Base-by-base conservation (phyloP, 2,329 filamentous ascomycete genomes). In the Dactylonectria estremocensis region DNA sequence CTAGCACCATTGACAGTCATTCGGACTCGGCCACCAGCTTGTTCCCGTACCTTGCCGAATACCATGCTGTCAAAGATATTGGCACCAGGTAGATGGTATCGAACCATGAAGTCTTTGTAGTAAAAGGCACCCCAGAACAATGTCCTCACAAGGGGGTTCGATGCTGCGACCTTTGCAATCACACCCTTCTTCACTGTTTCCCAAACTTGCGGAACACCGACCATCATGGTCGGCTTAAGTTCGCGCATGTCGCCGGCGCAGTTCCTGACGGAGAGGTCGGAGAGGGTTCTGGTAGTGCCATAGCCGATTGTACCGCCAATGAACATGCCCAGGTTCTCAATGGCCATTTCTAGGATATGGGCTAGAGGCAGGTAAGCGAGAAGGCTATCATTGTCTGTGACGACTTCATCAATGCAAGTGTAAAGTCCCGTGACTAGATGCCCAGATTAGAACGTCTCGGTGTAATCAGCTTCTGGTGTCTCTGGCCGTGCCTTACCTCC, bases 151-250 rank as follows among this genome's bases (percentile, higher is more conserved):
- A 98, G 60, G 9, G 86, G 80, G 74, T 90, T 90, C 69, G 91
- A 88, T 64, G 88, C 85, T 76, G 93, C 91, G 60, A 98, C 91
- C 80, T 94, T 93, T 74, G 85, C 82, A 72, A 95, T 85, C 76
- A 99, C 93, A 57, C 96, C 95, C 85, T 98, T 99, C 86, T 94
- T 95, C 75, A 99, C 92, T 0, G 93, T 95, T 83, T 99, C 96
- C 94, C 95, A 99, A 31, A 98, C 93, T 63, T 97, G 95, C 0
- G 96, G 96, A 1, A 99, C 96, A 78, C 96, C 96, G 24, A 97
- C 92, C 79, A 99, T 88, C 78, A 97, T 88, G 1, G 94, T 97
- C 0, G 96, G 96, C 72, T 88, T 89, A 77, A 98, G 91, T 77
- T 97, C 95, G 65, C 93, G 92, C 83, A 98, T 97, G 74, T 99